Evolutionary conservation across 1,284 basidiomycete genomes (phyloP), one percentile per base, ranked within the genome.

Genomic region (Melampsora larici-populina): DNA sequence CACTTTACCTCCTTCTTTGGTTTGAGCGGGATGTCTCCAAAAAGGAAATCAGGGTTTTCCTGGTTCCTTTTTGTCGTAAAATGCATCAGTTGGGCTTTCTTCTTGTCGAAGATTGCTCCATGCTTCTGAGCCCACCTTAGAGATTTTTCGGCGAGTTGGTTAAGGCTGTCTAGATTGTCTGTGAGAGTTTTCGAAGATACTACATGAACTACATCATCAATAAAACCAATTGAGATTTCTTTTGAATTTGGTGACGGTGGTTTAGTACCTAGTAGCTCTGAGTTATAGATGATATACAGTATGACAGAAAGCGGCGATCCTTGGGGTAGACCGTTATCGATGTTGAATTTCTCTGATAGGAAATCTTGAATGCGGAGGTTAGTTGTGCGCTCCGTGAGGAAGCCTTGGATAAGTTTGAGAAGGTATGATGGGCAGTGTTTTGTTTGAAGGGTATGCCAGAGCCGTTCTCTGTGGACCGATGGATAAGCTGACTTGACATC

Each of bases 241-340:
- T 7, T 24, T 29, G 43, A 48, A n/a, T 1, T 0, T 0, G 18
- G 46, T 0, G 29, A 8, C 2, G 48, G 49, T 46, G 8, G n/a
- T 5, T 29, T 8, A 6, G 15, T 8, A 1, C 18, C 31, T 5
- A 68, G 64, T 11, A 75, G 29, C 9, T n/a, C 13, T 1, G 46
- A 55, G 8, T 75, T 75, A 24, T 75, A 75, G 8, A 60, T 24
- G 5, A 75, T 67, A 17, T 75, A 75, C 1, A 75, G 49, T 15
- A 68, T 75, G 9, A 68, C 64, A 0, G 73, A 75, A 0, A 68
- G 40, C 5, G 73, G 73, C n/a, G 64, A 75, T 0, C 65, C 73
- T 36, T 75, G 73, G 15, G 73, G 73, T 2, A 67, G 51, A 0
- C 73, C 73, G 21, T 49, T 13, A 9, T 51, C 11, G 7, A 75